Base-by-base conservation (phyloP, 2,329 filamentous ascomycete genomes). In the Rhynchosporium agropyri region DNA sequence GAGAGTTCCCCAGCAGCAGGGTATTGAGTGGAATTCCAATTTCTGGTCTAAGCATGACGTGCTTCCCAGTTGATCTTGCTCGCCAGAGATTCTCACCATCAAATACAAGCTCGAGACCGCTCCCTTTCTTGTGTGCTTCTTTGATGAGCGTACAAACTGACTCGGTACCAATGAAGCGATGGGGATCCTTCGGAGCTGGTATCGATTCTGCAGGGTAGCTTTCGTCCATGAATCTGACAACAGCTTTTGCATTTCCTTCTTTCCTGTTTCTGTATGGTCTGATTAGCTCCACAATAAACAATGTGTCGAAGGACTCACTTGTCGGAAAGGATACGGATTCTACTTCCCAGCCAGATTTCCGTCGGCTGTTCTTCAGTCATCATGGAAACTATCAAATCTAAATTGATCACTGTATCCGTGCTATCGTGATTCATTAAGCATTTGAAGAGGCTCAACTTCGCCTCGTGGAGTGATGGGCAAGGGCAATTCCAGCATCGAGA, bases 11-110 rank as follows among this genome's bases (percentile, higher is more conserved):
- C 13, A n/a, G 8, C 45, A 46, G 45, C 13, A 46, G 45, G n/a
- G 45, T 46, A 5, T 46, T 26, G n/a, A 46, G 45, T 46, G 45
- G 45, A 8, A 46, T 46, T 3, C 45, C 45, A 46, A 46, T 46
- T n/a, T 46, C 15, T 20, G 45, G 45, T 46, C 20, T 46, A 4
- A 20, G n/a, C 8, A 20, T 13, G 3, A 46, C 45, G n/a, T 26
- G 45, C 8, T 3, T 20, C 26, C 45, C 45, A 20, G 45, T 46
- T 4, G 45, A 26, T 5, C 45, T 13, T 26, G 7, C 45, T 9
- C 26, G 45, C 45, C 45, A 46, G n/a, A 46, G 45, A 7, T 26
- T 46, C n/a, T 46, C 45, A 5, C 45, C 45, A 46, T 46, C 45
- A 26, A 46, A 46, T 7, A 46, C 45, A 46, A 46, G 45, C 20